Conservation (phyloP, 73 alveolate species). For the Tetrahymena elliotti region DNA sequence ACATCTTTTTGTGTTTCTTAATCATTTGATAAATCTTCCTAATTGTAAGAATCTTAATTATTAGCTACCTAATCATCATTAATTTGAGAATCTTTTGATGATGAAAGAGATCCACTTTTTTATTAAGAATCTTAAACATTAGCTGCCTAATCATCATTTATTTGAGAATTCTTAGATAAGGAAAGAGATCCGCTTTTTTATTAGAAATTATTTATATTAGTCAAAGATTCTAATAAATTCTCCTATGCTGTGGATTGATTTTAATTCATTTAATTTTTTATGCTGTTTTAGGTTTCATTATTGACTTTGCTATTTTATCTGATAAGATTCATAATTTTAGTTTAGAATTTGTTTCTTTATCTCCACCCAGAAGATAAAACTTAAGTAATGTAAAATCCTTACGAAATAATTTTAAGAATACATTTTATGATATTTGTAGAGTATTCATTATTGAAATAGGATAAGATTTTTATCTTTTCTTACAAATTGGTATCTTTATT, state of each 20-base stretch:
- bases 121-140: no score
- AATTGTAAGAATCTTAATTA: not conserved
- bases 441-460: not conserved
- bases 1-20: not conserved
- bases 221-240: not conserved
- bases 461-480: not conserved
- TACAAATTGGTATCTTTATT: not conserved
- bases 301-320: not conserved
- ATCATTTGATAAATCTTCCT: no score
- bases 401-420: not conserved
- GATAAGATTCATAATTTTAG: not conserved
- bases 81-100: not conserved
- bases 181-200: not conserved
- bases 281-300: not conserved
- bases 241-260: no score
- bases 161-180: not conserved
- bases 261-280: no score
- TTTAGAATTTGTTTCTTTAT: not conserved
- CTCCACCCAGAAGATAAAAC: not conserved
- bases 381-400: not conserved
- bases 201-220: no score
- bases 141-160: not conserved
- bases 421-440: not conserved
- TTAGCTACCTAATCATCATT: not conserved
- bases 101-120: not conserved